Conservation (phyloP, 345 rosid genomes). For the Moricandia moricandioides region DNA sequence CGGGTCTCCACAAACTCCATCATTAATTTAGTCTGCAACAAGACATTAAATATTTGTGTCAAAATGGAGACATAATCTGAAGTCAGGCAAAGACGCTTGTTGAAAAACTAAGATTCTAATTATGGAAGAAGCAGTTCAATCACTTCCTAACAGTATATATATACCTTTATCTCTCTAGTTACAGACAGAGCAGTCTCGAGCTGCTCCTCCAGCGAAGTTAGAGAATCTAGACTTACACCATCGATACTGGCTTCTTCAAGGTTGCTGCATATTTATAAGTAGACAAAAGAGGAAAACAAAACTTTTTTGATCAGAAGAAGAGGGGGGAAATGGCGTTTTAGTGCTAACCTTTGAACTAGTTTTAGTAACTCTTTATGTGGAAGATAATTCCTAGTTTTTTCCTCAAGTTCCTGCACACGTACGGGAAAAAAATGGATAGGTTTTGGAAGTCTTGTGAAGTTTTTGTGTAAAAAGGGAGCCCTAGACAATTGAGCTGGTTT, state of each 20-base stretch:
- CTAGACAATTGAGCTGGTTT: background rate
- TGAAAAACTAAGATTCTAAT: background rate
- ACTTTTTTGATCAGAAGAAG: background rate
- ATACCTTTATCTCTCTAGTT: slow-evolving; percentile 32
- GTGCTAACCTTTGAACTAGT: slow-evolving; percentile 17
- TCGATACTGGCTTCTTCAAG: slow-evolving; percentile 22
- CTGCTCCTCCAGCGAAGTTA: slow-evolving; percentile 5
- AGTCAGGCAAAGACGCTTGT: background rate
- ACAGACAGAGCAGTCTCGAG: slow-evolving; percentile 18
- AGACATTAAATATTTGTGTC: background rate
- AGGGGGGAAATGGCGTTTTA: background rate
- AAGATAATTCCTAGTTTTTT: slow-evolving; percentile 14
- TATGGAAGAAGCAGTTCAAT: background rate
- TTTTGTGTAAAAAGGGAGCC: background rate
- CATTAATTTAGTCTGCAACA: slow-evolving; percentile 14
- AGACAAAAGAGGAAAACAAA: background rate
- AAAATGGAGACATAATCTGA: slow-evolving; percentile 1
- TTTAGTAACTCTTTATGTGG: slow-evolving; percentile 26
- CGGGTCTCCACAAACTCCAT: slow-evolving; percentile 21
- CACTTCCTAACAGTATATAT: background rate
- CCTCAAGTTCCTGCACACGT: slow-evolving; percentile 18
- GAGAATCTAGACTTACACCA: slow-evolving; percentile 17
- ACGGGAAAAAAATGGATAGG: background rate
- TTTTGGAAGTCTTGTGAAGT: background rate
- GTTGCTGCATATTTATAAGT: slow-evolving; percentile 13